Conservation (phyloP, 208 protist species). For the Wallacemonas sp. region DNA sequence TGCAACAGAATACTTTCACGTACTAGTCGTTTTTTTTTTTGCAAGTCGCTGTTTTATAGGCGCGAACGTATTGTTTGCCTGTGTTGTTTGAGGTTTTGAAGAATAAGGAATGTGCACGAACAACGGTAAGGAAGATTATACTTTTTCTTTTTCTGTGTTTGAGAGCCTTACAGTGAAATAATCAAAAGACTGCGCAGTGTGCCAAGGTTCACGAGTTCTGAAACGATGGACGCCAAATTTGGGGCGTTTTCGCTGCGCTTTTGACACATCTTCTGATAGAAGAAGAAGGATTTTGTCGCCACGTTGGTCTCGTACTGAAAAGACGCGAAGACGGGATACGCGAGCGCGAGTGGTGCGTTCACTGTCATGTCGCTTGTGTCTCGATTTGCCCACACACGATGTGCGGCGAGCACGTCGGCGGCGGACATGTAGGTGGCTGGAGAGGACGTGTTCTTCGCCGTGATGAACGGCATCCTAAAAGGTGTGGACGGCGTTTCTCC, state of each 20-base stretch:
- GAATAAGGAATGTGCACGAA: too few relatives aligned
- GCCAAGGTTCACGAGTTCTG: not conserved
- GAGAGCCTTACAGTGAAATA: not conserved
- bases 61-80: too few relatives aligned
- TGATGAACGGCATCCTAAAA: not conserved
- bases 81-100: too few relatives aligned
- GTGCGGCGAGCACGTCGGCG: not conserved
- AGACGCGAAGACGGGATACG: slow-evolving; percentile 1
- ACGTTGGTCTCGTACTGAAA: not conserved
- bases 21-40: too few relatives aligned
- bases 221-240: not conserved
- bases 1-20: too few relatives aligned
- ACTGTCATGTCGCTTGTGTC: not conserved
- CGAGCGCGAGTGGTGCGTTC: not conserved
- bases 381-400: not conserved
- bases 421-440: not conserved
- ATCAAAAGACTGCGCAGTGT: not conserved
- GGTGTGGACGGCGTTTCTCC: too few relatives aligned
- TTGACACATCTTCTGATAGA: not conserved
- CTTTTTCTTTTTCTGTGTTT: too few relatives aligned
- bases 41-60: too few relatives aligned
- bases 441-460: not conserved
- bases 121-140: too few relatives aligned
- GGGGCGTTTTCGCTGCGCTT: not conserved
- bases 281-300: not conserved